Evolutionary conservation across 2,329 filamentous ascomycete genomes (phyloP), one percentile per base, ranked within the genome.

Genomic region (Xylaria hypoxylon): DNA sequence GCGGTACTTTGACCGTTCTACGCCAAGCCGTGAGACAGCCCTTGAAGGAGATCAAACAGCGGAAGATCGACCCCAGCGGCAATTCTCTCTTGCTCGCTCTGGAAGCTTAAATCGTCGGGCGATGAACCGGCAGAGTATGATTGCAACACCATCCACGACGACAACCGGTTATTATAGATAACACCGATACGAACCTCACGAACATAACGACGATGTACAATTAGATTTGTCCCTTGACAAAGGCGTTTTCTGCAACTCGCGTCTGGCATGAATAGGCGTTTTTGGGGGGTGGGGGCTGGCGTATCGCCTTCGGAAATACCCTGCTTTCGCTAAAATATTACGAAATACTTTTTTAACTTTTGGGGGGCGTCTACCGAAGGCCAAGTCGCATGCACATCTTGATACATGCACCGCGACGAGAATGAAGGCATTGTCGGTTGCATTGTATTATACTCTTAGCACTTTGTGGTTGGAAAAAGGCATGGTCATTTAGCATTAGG

Each of bases 1-100:
- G 35, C 82, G 84, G 40, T 87, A 86, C 64, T 74, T 86, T 22
- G 85, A 87, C 33, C 78, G 84, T 55, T 72, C 79, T 2, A 77
- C 77, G 13, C 77, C 79, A 40, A 81, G 84, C 26, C 79, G 81
- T 19, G 82, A 83, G 13, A 72, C 71, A 44, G 79, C 72, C 68
- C 77, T 70, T 38, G 69, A 77, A 11, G 73, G 74, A 13, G 81
- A 82, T 22, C 81, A 75, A 66, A 63, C 77, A 11, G 73, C 73
- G 3, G 83, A 83, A 42, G 81, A 84, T 24, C 77, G 81, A 19
- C 73, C 77, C 1, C 82, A 82, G n/a, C 75, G 85, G 19, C 81
- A 83, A 42, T 78, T 81, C 61, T 82, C 84, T 0, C 75, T 84
- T 28, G 79, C 80, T 64, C 80, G 85, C 63, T 79, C 80, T 5